Conservation (phyloP, 768 basidiomycete genomes). For the Goffeauzyma gilvescens region DNA sequence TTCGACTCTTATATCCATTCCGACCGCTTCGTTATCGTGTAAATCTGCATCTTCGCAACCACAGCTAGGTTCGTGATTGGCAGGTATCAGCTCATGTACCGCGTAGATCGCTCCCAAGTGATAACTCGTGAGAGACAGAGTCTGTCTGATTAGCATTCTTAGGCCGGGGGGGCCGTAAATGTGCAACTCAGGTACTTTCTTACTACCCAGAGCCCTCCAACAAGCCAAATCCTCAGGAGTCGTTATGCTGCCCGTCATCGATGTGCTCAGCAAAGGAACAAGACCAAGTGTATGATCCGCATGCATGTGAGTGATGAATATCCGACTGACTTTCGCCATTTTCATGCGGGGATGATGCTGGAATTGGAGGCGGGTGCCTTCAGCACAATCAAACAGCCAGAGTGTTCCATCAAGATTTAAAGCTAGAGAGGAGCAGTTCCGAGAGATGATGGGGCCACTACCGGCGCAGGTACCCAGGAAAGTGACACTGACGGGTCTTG, state of each 20-base stretch:
- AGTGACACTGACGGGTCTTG: slow-evolving; percentile 17
- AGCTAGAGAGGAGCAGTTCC: slow-evolving; percentile 27
- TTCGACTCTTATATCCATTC: slow-evolving; percentile 19
- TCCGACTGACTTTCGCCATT: slow-evolving; percentile 23
- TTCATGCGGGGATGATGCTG: slow-evolving; percentile 22
- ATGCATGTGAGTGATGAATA: slow-evolving; percentile 31
- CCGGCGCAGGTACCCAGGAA: slow-evolving; percentile 22
- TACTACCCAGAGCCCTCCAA: slow-evolving; percentile 12
- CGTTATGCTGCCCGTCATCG: slow-evolving; percentile 21
- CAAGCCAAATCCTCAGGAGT: slow-evolving; percentile 13
- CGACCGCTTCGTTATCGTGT: slow-evolving; percentile 25
- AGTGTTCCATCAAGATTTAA: slow-evolving; percentile 26
- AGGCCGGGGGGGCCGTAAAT: slow-evolving; percentile 28
- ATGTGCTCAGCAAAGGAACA: slow-evolving; percentile 21
- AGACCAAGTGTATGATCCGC: slow-evolving; percentile 26
- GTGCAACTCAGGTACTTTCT: slow-evolving; percentile 17
- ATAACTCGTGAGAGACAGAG: slow-evolving; percentile 14
- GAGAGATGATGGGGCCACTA: slow-evolving; percentile 24
- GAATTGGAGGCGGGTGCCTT: slow-evolving; percentile 22
- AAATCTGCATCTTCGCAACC: slow-evolving; percentile 17
- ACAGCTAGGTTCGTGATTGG: background rate
- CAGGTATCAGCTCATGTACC: slow-evolving; percentile 23
- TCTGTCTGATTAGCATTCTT: slow-evolving; percentile 20
- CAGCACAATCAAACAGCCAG: slow-evolving; percentile 30
- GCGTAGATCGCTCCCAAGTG: slow-evolving; percentile 22